Evolutionary conservation across 768 basidiomycete species (phyloP).

Genomic region (Clitopilus hobsonii): DNA sequence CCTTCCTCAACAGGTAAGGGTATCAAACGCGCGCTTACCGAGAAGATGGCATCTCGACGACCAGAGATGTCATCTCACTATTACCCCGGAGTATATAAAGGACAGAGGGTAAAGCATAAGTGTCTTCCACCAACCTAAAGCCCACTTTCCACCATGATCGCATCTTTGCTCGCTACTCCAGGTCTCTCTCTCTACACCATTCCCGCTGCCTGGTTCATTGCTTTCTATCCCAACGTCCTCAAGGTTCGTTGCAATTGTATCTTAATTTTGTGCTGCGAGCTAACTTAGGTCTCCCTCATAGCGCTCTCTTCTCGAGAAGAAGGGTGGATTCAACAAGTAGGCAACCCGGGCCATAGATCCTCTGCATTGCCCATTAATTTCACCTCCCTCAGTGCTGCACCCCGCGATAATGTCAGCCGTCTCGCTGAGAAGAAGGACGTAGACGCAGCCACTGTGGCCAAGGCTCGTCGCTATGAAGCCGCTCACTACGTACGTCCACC

Average conservation of each 20-base stretch:
- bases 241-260: not conserved
- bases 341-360: no score
- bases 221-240: not conserved
- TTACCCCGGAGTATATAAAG: no score
- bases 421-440: conserved; percentile 11
- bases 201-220: not conserved
- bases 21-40: no score
- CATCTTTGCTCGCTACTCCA: not conserved
- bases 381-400: conserved; percentile 10
- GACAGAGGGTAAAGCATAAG: no score
- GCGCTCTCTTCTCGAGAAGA: no score
- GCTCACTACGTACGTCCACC: conserved; percentile 16
- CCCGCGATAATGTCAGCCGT: conserved; percentile 13
- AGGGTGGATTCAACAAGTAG: no score
- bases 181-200: not conserved
- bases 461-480: conserved; percentile 13
- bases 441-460: conserved; percentile 12
- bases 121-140: not conserved
- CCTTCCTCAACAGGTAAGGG: no score
- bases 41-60: no score
- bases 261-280: no score
- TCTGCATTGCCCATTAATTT: not conserved
- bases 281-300: no score
- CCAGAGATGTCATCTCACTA: no score
- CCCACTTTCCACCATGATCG: not conserved